Base-by-base conservation (phyloP, 2,329 filamentous ascomycete genomes). In the Verticillium albo-atrum region DNA sequence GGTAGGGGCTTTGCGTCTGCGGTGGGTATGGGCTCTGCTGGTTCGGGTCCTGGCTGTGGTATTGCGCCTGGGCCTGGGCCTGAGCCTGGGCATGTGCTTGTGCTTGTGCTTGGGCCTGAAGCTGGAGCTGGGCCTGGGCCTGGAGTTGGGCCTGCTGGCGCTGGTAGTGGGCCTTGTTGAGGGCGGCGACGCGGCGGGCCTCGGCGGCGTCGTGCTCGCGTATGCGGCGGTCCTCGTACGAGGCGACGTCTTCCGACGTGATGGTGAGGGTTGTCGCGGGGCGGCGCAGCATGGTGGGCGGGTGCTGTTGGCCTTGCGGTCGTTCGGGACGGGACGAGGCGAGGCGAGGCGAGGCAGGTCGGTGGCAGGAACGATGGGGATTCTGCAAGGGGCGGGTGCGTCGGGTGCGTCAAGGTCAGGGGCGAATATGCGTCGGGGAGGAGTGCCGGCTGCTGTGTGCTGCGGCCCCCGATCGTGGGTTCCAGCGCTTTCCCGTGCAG, bases 211-310 rank as follows among this genome's bases (percentile, higher is more conserved):
- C 55, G 14, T 53, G 25, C 7, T 53, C 68, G 57, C 73, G 73
- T 26, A 75, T 77, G 62, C 86, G 82, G 28, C 81, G 80, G 70
- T 88, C 86, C 68, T 91, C 88, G 74, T 90, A 91, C 58, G 82
- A 78, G 42, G 87, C 86, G 42, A 91, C 80, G 71, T 92, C 89
- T 68, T 90, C 86, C 54, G 85, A 79, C 2, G 88, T 91, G 64
- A 91, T 82, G 58, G 82, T 78, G 63, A 92, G 84, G 15, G 83
- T 83, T 54, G 89, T 92, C 12, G 89, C 82, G 17, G 85, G 82
- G 53, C 89, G 84, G 66, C 87, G 85, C 65, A 89, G 85, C 86
- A 89, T 88, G 7, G 35, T 73, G 61, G 37, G n/a, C 6, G 42
- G 17, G n/a, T 14, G n/a, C 7, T 42, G 35, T 23, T 47, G 20